Conservation (phyloP, 2,329 filamentous ascomycete genomes). For the Aspergillus versicolor region DNA sequence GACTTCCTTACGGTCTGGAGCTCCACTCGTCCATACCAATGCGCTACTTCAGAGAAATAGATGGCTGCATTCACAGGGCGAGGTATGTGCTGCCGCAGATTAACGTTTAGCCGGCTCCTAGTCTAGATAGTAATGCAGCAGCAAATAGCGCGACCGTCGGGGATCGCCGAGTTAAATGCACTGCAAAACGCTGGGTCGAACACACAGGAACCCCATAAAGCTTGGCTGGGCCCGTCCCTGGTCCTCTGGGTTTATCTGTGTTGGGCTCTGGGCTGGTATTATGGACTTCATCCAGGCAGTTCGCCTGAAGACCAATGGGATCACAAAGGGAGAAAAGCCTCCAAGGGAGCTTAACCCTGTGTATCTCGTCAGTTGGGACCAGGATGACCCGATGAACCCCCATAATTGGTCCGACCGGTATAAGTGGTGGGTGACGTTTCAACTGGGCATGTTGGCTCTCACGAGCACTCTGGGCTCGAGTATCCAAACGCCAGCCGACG, state of each 20-base stretch:
- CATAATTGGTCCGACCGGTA: constrained; percentile 46
- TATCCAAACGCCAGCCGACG: constrained; percentile 51
- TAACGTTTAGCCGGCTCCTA: too few species aligned
- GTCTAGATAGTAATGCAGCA: too few species aligned
- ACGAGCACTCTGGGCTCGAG: constrained; percentile 51
- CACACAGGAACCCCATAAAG: not conserved
- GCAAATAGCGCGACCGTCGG: too few species aligned
- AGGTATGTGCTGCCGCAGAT: too few species aligned
- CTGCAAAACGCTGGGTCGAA: not conserved
- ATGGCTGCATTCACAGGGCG: too few species aligned
- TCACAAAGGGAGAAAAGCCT: not conserved
- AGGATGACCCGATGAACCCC: constrained; percentile 40
- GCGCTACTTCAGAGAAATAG: too few species aligned
- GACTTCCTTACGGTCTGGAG: too few species aligned
- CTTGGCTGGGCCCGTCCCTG: not conserved
- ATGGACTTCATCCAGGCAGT: not conserved
- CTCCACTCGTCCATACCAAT: too few species aligned
- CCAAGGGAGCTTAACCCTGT: not conserved
- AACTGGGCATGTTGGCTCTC: constrained; percentile 53
- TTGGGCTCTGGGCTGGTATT: not conserved
- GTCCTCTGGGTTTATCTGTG: not conserved
- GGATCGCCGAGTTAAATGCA: not conserved
- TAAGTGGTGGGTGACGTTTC: constrained; percentile 51
- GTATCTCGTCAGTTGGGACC: constrained; percentile 11
- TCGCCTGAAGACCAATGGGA: not conserved